Evolutionary conservation across 768 basidiomycete species (phyloP).

Genomic region (Lyophyllum decastes): DNA sequence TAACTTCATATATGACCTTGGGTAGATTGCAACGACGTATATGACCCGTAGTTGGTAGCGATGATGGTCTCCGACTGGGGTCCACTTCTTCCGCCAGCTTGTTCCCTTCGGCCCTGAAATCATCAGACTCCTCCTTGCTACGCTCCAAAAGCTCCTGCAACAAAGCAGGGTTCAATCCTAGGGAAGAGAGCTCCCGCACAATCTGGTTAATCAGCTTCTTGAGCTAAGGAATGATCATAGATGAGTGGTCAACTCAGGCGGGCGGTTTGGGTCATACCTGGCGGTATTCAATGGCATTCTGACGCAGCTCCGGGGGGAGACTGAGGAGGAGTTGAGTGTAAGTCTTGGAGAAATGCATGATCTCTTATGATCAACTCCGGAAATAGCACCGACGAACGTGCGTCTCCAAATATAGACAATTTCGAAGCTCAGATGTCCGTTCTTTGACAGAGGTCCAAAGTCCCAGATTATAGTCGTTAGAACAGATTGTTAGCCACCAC

Average conservation of each 20-base stretch:
- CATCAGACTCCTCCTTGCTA: slow-evolving; percentile 7
- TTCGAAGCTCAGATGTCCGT: too few species aligned
- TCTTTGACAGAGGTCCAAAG: too few species aligned
- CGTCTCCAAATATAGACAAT: neutral
- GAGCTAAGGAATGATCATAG: slow-evolving; percentile 47
- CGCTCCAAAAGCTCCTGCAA: slow-evolving; percentile 43
- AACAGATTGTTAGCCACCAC: too few species aligned
- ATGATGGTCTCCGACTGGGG: neutral
- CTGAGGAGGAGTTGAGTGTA: slow-evolving; percentile 61
- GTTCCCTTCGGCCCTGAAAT: slow-evolving; percentile 23
- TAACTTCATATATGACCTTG: slow-evolving; percentile 59
- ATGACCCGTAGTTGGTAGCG: neutral
- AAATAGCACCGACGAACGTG: slow-evolving; percentile 16
- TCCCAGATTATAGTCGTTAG: too few species aligned
- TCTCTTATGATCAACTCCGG: neutral
- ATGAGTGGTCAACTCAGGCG: neutral
- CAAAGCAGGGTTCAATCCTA: slow-evolving; percentile 59
- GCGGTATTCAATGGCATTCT: slow-evolving; percentile 83
- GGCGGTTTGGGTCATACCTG: slow-evolving; percentile 44
- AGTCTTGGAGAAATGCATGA: slow-evolving; percentile 77
- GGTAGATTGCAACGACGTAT: slow-evolving; percentile 13
- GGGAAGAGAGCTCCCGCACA: slow-evolving; percentile 70
- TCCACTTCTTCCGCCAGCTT: slow-evolving; percentile 2
- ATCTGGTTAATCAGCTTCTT: slow-evolving; percentile 89
- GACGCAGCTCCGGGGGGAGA: slow-evolving; percentile 75